Evolutionary conservation across 2,329 filamentous ascomycete genomes (phyloP).

Genomic region (Coniochaeta pulveracea): DNA sequence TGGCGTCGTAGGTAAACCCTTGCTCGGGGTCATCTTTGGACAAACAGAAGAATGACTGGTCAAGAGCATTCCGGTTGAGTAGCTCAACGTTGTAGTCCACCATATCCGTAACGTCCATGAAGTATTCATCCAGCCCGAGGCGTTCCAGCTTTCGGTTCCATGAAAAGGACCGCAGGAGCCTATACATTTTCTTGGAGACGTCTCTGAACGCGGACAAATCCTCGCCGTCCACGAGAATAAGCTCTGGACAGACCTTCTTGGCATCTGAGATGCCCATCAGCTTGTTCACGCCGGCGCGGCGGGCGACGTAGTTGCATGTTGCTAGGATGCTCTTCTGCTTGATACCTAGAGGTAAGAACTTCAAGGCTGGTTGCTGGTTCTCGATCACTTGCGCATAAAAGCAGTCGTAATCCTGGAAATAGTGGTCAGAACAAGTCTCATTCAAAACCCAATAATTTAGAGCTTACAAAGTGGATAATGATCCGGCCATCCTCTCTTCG

Average conservation of each 20-base stretch:
- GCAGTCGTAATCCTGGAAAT: constrained; percentile 63
- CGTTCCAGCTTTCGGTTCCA: constrained; percentile 74
- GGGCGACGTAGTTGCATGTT: constrained; percentile 89
- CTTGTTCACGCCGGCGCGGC: constrained; percentile 63
- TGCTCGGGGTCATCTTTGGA: constrained; percentile 59
- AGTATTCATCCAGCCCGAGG: constrained; percentile 85
- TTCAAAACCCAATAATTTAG: neutral
- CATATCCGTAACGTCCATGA: constrained; percentile 76
- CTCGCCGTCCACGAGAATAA: constrained; percentile 78
- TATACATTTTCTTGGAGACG: constrained; percentile 70
- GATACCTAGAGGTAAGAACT: constrained; percentile 64
- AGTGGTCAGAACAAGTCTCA: too few relatives aligned
- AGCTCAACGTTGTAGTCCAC: constrained; percentile 68
- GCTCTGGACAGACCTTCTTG: constrained; percentile 66
- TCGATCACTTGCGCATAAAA: constrained; percentile 93
- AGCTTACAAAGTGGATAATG: constrained; percentile 70
- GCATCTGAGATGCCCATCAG: constrained; percentile 79
- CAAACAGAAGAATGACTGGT: constrained; percentile 69
- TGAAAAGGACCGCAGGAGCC: constrained; percentile 58
- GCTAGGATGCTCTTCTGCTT: constrained; percentile 90
- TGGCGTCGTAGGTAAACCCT: constrained; percentile 75
- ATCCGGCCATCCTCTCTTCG: constrained; percentile 50
- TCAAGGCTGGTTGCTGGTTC: constrained; percentile 53
- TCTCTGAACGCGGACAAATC: constrained; percentile 78
- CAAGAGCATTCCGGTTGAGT: constrained; percentile 54